phyloP scores from a whole-genome alignment of 306 rosid genomes.

The Citrullus amarus region DNA sequence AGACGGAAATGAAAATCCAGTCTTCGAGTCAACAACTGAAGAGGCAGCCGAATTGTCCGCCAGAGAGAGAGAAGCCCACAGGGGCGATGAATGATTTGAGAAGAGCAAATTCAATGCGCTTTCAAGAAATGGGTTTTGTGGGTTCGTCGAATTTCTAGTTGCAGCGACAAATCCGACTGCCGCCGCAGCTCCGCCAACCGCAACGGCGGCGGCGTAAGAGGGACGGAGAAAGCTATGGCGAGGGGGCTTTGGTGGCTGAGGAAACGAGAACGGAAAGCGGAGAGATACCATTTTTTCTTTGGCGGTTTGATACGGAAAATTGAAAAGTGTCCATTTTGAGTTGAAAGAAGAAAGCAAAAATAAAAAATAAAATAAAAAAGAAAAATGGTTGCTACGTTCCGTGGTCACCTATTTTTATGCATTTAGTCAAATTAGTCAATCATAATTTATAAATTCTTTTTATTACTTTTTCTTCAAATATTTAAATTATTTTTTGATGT shows the following conservation, averaged over 20 bases:
- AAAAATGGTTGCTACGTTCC: no score
- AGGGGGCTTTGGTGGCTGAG: conserved; percentile 30
- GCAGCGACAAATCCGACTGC: conserved; percentile 29
- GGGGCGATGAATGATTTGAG: conserved; percentile 23
- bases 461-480: no score
- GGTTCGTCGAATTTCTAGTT: conserved; percentile 5
- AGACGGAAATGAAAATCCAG: conserved; percentile 62
- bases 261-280: conserved; percentile 75
- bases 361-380: no score
- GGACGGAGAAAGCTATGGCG: conserved; percentile 21
- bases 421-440: no score
- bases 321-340: not conserved
- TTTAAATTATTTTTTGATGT: no score
- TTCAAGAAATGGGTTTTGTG: conserved; percentile 26
- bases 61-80: conserved; percentile 64
- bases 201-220: conserved; percentile 19
- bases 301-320: not conserved
- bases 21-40: conserved; percentile 39
- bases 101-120: conserved; percentile 32
- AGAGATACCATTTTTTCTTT: conserved; percentile 45
- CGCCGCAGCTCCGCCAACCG: conserved; percentile 32
- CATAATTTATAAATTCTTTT: no score
- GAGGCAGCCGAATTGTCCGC: conserved; percentile 26
- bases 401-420: no score
- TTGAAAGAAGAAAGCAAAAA: not conserved